Base-by-base conservation (phyloP, 2,329 filamentous ascomycete genomes). In the Colletotrichum costaricense region DNA sequence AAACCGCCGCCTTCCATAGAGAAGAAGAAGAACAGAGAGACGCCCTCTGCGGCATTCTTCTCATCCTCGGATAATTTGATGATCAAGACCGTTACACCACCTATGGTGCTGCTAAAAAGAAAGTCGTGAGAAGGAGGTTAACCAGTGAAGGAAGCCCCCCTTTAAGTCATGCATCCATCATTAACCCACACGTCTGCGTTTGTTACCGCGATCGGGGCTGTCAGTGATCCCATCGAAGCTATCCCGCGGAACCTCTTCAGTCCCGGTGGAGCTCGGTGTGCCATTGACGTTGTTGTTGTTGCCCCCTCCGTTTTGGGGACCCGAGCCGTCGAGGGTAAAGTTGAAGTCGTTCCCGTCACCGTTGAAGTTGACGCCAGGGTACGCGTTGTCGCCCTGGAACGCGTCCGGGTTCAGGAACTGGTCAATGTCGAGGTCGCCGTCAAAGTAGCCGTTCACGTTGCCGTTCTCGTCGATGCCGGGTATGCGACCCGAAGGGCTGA, bases 401-500 rank as follows among this genome's bases (percentile, higher is more conserved):
- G 84, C 84, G 19, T 78, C 81, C 2, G 80, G 49, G 72, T 87
- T 81, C 7, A 87, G 78, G 75, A 84, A 90, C 77, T 89, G 86
- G 63, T 89, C 87, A 6, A 89, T 79, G 68, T 90, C 88, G 16
- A 87, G 79, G 46, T 82, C 82, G 12, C 79, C 72, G 70, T 84
- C 78, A 77, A 84, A 83, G 75, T 81, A 80, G 42, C 78, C 79
- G 22, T 70, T 74, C 19, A 66, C 69, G 33, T 80, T 81, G 24
- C 76, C 70, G 19, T 77, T 80, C 3, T 88, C 86, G 30, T 85
- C 85, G 2, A 97, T 81, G 5, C 94, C 94, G 1, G 94, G 93
- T 46, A 97, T 94, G 19, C 90, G 89, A 5, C 94, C 95, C 0
- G 91, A 94, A 0, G 95, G 95, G 78, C 93, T 95, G 14, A 97